Conservation (phyloP, 345 rosid genomes). For the Eucalyptus curtisii region DNA sequence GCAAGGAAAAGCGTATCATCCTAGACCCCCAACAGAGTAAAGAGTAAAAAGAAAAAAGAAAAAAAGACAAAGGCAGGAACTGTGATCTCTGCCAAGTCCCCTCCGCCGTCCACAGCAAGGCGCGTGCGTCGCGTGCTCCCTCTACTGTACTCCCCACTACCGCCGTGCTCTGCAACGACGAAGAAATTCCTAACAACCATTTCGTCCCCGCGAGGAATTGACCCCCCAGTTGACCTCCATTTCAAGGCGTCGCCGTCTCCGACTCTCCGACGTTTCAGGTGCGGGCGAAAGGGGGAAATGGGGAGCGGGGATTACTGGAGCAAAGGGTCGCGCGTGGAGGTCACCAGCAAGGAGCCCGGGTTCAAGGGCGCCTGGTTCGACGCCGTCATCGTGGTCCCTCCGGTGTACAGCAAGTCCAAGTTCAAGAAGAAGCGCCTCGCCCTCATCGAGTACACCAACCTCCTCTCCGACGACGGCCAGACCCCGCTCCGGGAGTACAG, state of each 20-base stretch:
- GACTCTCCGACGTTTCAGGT: not conserved
- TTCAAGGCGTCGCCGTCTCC: not conserved
- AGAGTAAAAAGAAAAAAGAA: fast-evolving
- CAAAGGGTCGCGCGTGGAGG: not conserved
- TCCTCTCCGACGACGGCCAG: not conserved
- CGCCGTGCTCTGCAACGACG: not conserved
- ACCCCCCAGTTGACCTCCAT: too few species aligned
- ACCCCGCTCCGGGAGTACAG: not conserved
- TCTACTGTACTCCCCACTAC: too few species aligned
- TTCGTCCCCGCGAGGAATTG: not conserved
- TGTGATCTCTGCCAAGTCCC: too few species aligned
- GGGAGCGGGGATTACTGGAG: not conserved
- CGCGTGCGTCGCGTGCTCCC: not conserved
- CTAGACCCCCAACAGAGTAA: not conserved
- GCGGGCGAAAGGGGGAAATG: not conserved
- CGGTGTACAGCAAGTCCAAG: not conserved
- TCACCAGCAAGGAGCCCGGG: not conserved
- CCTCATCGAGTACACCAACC: not conserved
- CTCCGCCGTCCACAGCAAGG: not conserved
- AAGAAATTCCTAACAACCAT: not conserved
- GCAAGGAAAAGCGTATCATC: too few species aligned
- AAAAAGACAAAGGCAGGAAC: not conserved
- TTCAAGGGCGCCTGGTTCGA: conserved; percentile 1
- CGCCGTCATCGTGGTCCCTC: not conserved
- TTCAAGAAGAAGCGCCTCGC: not conserved